Evolutionary conservation across 805 yeast species (phyloP).

Genomic region (Barnettozyma siamensis): DNA sequence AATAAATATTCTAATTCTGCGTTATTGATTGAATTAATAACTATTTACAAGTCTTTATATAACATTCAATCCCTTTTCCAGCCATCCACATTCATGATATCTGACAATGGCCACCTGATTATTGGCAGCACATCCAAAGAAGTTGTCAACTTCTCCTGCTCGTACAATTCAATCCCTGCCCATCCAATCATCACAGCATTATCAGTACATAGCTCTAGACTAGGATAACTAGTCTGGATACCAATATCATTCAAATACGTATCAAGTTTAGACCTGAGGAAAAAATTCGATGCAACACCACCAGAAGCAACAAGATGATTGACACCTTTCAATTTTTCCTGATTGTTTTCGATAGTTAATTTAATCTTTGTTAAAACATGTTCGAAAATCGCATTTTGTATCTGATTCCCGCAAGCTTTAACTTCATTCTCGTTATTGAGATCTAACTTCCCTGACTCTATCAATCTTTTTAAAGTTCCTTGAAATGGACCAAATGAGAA

Average conservation of each 20-base stretch:
- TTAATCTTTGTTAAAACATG: conserved; percentile 67
- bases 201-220: conserved; percentile 74
- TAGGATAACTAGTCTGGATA: conserved; percentile 58
- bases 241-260: conserved; percentile 29
- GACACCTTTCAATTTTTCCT: conserved; percentile 37
- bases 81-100: conserved; percentile 43
- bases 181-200: conserved; percentile 97
- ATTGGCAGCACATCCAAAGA: conserved; percentile 55
- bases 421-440: conserved; percentile 19
- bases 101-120: conserved; percentile 76
- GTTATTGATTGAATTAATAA: too few species aligned
- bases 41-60: too few species aligned
- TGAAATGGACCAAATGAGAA: conserved; percentile 80
- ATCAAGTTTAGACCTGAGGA: conserved; percentile 44
- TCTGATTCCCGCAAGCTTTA: conserved; percentile 47
- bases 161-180: conserved; percentile 89
- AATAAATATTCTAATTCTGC: too few species aligned
- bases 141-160: conserved; percentile 37
- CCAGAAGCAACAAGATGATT: conserved; percentile 77
- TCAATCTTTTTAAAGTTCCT: conserved; percentile 43
- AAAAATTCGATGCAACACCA: conserved; percentile 81
- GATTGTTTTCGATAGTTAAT: conserved; percentile 39
- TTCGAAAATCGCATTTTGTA: conserved; percentile 62
- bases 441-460: conserved; percentile 20
- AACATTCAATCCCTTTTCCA: conserved; percentile 33